These are phyloP conservation scores for Pyropia yezoensis DNA, from an alignment of 23 red algal genomes.

Conservation along the genomic window DNA sequence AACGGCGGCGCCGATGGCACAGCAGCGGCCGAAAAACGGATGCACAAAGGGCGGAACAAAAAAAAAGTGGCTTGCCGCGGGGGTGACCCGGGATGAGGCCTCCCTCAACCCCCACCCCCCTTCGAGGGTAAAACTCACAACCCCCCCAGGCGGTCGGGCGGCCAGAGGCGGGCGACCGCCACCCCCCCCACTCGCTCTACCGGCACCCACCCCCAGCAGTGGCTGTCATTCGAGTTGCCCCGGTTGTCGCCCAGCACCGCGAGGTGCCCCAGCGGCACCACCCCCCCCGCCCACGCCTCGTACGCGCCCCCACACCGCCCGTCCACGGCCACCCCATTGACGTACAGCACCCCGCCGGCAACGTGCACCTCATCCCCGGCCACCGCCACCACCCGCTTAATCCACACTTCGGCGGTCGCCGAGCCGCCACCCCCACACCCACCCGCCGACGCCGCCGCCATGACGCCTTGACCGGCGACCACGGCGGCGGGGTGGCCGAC, in stretches of 20 bases:
- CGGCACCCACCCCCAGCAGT: slow-evolving; percentile 91
- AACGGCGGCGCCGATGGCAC: too few relatives aligned
- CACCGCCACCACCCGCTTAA: slow-evolving; percentile 85
- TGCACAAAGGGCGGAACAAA: too few relatives aligned
- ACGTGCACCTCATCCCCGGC: slow-evolving; percentile 76
- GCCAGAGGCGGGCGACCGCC: slow-evolving; percentile 84
- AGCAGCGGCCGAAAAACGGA: too few relatives aligned
- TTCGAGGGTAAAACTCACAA: too few relatives aligned
- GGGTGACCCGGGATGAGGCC: too few relatives aligned
- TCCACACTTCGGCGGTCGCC: slow-evolving; percentile 66
- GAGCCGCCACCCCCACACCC: slow-evolving; percentile 23
- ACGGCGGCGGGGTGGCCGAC: slow-evolving; percentile 2
- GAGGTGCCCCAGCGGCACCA: slow-evolving; percentile 63
- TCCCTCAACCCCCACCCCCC: too few relatives aligned
- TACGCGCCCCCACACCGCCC: slow-evolving; percentile 12
- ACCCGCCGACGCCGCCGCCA: too few relatives aligned
- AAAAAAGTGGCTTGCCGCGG: too few relatives aligned
- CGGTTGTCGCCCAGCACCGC: slow-evolving; percentile 97
- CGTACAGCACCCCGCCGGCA: slow-evolving; percentile 40
- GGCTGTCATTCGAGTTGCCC: slow-evolving; percentile 88
- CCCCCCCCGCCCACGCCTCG: slow-evolving; percentile 82
- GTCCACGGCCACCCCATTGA: slow-evolving; percentile 52
- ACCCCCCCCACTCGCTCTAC: slow-evolving; percentile 77
- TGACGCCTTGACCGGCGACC: too few relatives aligned
- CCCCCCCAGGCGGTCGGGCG: slow-evolving; percentile 50